A percentile compares a stretch with the other conserved stretches of the same genome.
Conservation (phyloP, 2,329 filamentous ascomycete genomes). For the Orbilia brochopaga region DNA sequence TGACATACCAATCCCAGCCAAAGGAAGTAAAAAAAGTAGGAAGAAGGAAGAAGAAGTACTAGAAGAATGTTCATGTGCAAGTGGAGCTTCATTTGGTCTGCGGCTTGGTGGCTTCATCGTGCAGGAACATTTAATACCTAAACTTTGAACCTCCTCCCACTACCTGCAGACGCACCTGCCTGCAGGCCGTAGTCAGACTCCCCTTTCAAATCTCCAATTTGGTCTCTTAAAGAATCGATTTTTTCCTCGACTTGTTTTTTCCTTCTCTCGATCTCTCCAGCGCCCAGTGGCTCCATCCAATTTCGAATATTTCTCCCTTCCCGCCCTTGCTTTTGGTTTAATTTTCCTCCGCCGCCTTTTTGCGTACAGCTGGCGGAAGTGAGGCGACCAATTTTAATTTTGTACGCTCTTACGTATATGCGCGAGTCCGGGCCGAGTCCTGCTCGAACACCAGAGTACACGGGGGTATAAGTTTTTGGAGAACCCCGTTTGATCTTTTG, state of each 20-base stretch:
- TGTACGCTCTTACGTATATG: constrained; percentile 24
- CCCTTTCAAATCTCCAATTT: constrained; percentile 50
- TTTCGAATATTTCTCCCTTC: constrained; percentile 20
- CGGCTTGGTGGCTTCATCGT: constrained; percentile 2
- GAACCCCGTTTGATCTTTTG: background rate
- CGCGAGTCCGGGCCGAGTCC: constrained; percentile 25
- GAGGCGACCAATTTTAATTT: constrained; percentile 15
- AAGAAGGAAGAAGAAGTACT: background rate
- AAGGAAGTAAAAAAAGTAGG: background rate
- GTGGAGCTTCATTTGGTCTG: constrained; percentile 8
- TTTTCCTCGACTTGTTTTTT: constrained; percentile 14
- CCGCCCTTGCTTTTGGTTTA: constrained; percentile 28
- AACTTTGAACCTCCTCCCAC: background rate
- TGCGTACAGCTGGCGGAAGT: background rate
- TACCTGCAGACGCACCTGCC: constrained; percentile 39
- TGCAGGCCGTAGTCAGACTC: constrained; percentile 36
- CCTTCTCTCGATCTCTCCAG: background rate
- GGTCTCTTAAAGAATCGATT: constrained; percentile 19
- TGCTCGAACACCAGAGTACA: constrained; percentile 13
- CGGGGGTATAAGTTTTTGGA: constrained; percentile 6
- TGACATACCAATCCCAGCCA: background rate
- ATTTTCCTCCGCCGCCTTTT: constrained; percentile 5
- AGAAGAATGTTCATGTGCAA: background rate
- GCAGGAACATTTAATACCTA: constrained; percentile 35
- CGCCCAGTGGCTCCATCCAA: constrained; percentile 9